These are phyloP conservation scores for Dothidotthia symphoricarpi DNA, from an alignment of 2,329 filamentous ascomycete genomes.

Conservation along the genomic window DNA sequence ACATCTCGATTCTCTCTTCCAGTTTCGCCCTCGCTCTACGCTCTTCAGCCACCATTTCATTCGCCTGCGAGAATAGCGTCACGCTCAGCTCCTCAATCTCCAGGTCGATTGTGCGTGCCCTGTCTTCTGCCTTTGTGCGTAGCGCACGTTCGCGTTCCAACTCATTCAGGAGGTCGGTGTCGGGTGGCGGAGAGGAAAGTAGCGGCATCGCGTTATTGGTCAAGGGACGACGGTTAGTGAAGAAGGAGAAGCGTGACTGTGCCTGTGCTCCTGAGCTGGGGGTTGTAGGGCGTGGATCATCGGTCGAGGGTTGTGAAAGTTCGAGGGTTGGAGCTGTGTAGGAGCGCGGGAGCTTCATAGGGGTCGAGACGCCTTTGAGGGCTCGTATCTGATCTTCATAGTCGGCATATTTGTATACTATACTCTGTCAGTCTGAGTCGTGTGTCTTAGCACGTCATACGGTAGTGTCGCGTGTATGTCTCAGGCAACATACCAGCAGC, in stretches of 20 bases:
- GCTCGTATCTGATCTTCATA: conserved; percentile 74
- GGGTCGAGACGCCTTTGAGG: conserved; percentile 39
- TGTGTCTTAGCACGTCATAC: neutral
- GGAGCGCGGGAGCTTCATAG: conserved; percentile 16
- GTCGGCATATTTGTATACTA: conserved; percentile 63
- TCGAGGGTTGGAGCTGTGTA: conserved; percentile 23
- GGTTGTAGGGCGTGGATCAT: conserved; percentile 30
- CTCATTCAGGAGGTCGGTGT: conserved; percentile 58
- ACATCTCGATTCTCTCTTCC: conserved; percentile 65
- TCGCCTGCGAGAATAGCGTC: conserved; percentile 76
- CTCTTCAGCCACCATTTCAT: conserved; percentile 82
- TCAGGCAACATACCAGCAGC: conserved; percentile 52
- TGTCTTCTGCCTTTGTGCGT: conserved; percentile 67
- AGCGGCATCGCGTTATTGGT: conserved; percentile 35
- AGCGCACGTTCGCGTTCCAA: conserved; percentile 66
- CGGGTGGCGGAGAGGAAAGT: conserved; percentile 23
- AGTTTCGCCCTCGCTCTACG: conserved; percentile 67
- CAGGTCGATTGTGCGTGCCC: conserved; percentile 62
- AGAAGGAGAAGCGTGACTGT: conserved; percentile 46
- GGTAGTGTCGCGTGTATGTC: neutral
- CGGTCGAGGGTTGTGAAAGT: conserved; percentile 22
- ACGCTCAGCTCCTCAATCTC: conserved; percentile 79
- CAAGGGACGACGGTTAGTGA: conserved; percentile 42
- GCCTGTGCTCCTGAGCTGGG: conserved; percentile 28
- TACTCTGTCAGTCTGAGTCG: conserved; percentile 3